A percentile compares a stretch with the other conserved stretches of the same genome.
phyloP scores from a whole-genome alignment of 2,329 filamentous ascomycete species.

The Penicillium sp. region DNA sequence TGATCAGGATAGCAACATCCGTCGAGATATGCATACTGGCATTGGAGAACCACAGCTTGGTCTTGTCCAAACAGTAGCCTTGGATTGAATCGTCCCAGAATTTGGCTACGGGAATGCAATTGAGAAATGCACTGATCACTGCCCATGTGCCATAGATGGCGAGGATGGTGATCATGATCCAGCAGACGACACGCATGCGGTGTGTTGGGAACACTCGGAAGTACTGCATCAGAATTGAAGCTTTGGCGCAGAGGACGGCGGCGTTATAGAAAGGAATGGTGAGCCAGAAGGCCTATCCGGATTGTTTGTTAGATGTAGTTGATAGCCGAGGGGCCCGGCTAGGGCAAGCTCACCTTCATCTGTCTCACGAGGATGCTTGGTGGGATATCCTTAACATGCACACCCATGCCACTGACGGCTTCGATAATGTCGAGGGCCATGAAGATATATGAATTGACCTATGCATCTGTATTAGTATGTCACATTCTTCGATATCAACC shows the following conservation, averaged over 20 bases:
- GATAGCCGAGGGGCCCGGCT: not conserved
- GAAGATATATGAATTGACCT: slow-evolving; percentile 37
- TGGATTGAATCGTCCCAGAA: slow-evolving; percentile 34
- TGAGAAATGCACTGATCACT: slow-evolving; percentile 38
- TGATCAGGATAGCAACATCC: slow-evolving; percentile 46
- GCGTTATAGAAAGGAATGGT: slow-evolving; percentile 42
- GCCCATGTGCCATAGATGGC: slow-evolving; percentile 39
- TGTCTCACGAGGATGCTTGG: slow-evolving; percentile 30
- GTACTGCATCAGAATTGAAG: slow-evolving; percentile 52
- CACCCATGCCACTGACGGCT: slow-evolving; percentile 38
- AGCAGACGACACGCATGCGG: slow-evolving; percentile 39
- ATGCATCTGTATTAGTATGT: not conserved
- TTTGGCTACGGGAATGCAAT: slow-evolving; percentile 38
- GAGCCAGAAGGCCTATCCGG: slow-evolving; percentile 37
- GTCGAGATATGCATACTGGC: slow-evolving; percentile 47
- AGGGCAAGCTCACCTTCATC: slow-evolving; percentile 30
- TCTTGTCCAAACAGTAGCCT: slow-evolving; percentile 41
- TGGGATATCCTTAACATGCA: slow-evolving; percentile 35
- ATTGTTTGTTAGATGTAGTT: not conserved
- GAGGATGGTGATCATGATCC: slow-evolving; percentile 38
- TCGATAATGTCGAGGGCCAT: slow-evolving; percentile 39
- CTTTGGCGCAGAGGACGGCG: slow-evolving; percentile 45
- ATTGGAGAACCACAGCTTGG: slow-evolving; percentile 47
- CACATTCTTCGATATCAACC: not conserved
- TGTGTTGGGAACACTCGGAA: slow-evolving; percentile 46